Conservation (phyloP, 768 basidiomycete species). For the Coprinellus micaceus region DNA sequence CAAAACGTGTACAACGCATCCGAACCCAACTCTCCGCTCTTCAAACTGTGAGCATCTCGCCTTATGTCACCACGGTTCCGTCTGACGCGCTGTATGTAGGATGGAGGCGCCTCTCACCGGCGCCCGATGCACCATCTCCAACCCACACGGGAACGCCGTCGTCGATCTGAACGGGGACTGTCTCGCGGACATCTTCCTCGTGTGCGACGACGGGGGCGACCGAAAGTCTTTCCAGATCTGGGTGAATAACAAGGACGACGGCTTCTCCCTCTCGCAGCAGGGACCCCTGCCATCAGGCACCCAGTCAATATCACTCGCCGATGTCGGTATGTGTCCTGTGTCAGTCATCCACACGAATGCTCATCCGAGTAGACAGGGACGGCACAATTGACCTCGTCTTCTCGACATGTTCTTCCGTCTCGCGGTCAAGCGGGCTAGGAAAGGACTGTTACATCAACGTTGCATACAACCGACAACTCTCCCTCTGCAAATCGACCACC, state of each 20-base stretch:
- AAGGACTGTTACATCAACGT: slow-evolving; percentile 81
- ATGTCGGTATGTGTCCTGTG: slow-evolving; percentile 60
- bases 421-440: slow-evolving; percentile 66
- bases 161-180: slow-evolving; percentile 96
- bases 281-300: slow-evolving; percentile 71
- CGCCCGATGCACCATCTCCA: slow-evolving; percentile 68
- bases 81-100: too few relatives aligned
- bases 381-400: slow-evolving; percentile 96
- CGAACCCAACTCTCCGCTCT: slow-evolving; percentile 47
- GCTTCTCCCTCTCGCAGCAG: slow-evolving; percentile 66
- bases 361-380: slow-evolving; percentile 65
- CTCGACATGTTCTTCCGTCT: slow-evolving; percentile 74
- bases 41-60: slow-evolving; percentile 64
- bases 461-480: slow-evolving; percentile 88
- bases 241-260: slow-evolving; percentile 77
- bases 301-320: slow-evolving; percentile 83
- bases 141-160: slow-evolving; percentile 92
- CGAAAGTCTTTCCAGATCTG: slow-evolving; percentile 82
- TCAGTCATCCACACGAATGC: not conserved
- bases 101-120: slow-evolving; percentile 57
- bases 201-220: slow-evolving; percentile 67
- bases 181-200: slow-evolving; percentile 87
- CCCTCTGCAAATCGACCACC: slow-evolving; percentile 64
- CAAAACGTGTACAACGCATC: slow-evolving; percentile 74
- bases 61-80: too few relatives aligned